These are phyloP conservation scores for Avena sativa DNA, from an alignment of 176 grass and related monocot genomes.

Conservation along the genomic window DNA sequence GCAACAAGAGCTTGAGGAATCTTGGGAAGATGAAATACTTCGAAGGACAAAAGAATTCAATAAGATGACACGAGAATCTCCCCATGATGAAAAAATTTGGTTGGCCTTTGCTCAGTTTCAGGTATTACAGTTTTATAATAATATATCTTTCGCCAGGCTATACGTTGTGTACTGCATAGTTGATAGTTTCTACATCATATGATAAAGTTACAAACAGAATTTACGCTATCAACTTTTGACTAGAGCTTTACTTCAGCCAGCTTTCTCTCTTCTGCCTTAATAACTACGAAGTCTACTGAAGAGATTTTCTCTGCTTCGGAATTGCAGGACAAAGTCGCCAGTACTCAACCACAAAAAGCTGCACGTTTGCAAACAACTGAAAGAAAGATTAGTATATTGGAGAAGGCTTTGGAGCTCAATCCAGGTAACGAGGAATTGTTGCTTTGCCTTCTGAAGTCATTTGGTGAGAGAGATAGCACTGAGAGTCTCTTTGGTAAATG, in stretches of 20 bases:
- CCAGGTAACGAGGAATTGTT: conserved; percentile 86
- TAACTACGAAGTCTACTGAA: conserved; percentile 28
- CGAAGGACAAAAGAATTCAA: conserved; percentile 86
- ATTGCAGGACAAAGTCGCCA: conserved; percentile 86
- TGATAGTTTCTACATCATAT: conserved; percentile 11
- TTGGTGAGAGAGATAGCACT: conserved; percentile 74
- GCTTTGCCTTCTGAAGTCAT: conserved; percentile 84
- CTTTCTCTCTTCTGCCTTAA: conserved; percentile 3
- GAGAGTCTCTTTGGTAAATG: conserved; percentile 70
- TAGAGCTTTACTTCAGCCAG: conserved; percentile 26
- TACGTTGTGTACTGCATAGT: background rate
- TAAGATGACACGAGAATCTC: conserved; percentile 81
- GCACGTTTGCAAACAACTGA: conserved; percentile 80
- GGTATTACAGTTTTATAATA: conserved; percentile 55
- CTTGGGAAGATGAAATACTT: conserved; percentile 98
- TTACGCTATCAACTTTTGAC: conserved; percentile 12
- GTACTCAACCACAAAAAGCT: conserved; percentile 77
- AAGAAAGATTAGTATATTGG: conserved; percentile 97
- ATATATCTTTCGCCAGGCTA: conserved; percentile 30
- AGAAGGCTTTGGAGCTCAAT: conserved; percentile 87
- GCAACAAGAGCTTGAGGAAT: conserved; percentile 73
- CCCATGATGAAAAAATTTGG: conserved; percentile 91
- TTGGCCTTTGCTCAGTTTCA: conserved; percentile 92
- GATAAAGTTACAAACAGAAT: conserved; percentile 19
- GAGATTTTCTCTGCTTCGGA: conserved; percentile 28